Percentiles rank a stretch among this genome's conserved stretches.
phyloP scores from a whole-genome alignment of 2,329 filamentous ascomycete species.

The Truncatella angustata region DNA sequence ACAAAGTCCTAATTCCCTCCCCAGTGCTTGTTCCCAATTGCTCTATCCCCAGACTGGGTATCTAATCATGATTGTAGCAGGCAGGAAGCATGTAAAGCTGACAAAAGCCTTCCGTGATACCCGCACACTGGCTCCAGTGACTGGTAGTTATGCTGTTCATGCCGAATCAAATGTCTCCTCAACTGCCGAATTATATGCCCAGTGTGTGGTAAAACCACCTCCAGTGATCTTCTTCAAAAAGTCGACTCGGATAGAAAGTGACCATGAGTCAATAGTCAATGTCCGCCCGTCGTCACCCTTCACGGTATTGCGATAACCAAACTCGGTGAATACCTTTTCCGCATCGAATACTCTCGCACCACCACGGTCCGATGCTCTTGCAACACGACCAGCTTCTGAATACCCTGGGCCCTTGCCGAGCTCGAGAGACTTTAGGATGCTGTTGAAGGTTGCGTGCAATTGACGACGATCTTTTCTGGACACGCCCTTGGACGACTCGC shows the following conservation, averaged over 20 bases:
- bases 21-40: too few relatives aligned
- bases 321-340: constrained; percentile 42
- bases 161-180: constrained; percentile 20
- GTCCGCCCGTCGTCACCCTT: constrained; percentile 41
- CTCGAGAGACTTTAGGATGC: constrained; percentile 54
- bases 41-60: too few relatives aligned
- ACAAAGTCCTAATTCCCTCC: too few relatives aligned
- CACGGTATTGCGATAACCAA: constrained; percentile 53
- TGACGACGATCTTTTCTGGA: constrained; percentile 48
- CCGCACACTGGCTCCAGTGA: too few relatives aligned
- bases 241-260: constrained; percentile 45
- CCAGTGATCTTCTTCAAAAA: constrained; percentile 48
- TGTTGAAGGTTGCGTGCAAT: constrained; percentile 46
- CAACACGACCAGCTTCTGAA: constrained; percentile 44
- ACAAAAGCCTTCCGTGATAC: too few relatives aligned
- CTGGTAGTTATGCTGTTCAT: too few relatives aligned
- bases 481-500: constrained; percentile 46
- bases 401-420: constrained; percentile 53
- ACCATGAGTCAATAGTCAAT: constrained; percentile 50
- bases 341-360: constrained; percentile 37
- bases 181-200: constrained; percentile 37
- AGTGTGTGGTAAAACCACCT: constrained; percentile 41
- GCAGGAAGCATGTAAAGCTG: too few relatives aligned
- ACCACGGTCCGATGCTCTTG: constrained; percentile 40
- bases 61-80: too few relatives aligned